Evolutionary conservation across 805 yeast genomes (phyloP).

Genomic region (Maudiozyma bulderi): DNA sequence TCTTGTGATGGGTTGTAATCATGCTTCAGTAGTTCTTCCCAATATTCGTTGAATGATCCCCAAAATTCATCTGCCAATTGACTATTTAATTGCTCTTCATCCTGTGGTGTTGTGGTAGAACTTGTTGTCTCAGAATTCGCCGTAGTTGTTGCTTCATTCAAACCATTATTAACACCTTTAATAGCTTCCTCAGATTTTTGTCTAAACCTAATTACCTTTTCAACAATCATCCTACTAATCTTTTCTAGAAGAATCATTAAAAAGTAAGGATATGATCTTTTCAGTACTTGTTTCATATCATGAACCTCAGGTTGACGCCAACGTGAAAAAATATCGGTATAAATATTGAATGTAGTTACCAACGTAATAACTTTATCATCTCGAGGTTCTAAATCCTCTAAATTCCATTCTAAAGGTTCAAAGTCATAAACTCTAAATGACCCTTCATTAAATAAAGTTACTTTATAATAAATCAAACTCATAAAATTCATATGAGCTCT

Average conservation of each 20-base stretch:
- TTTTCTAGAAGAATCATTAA: constrained; percentile 5
- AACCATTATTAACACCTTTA: not conserved
- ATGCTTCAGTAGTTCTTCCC: not conserved
- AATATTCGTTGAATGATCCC: not conserved
- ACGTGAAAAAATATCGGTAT: constrained; percentile 2
- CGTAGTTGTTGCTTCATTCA: no score
- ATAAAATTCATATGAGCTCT: not conserved
- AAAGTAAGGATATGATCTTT: constrained; percentile 5
- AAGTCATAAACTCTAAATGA: not conserved
- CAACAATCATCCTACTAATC: constrained; percentile 5
- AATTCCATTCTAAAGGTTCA: not conserved
- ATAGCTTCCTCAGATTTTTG: constrained; percentile 5
- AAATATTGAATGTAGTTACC: constrained; percentile 6
- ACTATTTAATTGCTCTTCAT: not conserved
- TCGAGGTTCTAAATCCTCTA: not conserved
- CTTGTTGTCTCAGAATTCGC: no score
- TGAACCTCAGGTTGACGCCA: constrained; percentile 2
- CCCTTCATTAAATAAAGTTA: not conserved
- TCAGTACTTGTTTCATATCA: not conserved
- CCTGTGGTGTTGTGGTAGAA: no score
- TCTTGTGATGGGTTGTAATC: not conserved
- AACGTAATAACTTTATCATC: not conserved
- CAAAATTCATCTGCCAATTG: not conserved
- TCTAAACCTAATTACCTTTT: constrained; percentile 8
- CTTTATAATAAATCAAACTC: not conserved